Conservation (phyloP, 768 basidiomycete species). For the Lenzites betulinus region DNA sequence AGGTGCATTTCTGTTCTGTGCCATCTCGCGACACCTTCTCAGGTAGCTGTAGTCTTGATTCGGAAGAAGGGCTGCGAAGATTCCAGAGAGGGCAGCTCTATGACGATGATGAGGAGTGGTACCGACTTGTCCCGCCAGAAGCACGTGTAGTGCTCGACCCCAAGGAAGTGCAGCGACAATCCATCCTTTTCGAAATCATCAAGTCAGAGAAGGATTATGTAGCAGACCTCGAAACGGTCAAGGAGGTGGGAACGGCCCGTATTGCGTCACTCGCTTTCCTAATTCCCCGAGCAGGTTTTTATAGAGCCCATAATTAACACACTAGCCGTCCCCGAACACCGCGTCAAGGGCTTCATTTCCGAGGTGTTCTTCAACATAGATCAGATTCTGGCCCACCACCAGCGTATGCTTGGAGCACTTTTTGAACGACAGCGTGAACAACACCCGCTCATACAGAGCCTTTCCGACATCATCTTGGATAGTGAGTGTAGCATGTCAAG, state of each 20-base stretch:
- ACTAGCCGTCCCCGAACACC: slow-evolving; percentile 63
- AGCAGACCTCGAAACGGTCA: slow-evolving; percentile 68
- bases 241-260: slow-evolving; percentile 51
- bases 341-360: slow-evolving; percentile 64
- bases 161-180: slow-evolving; percentile 82
- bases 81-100: slow-evolving; percentile 70
- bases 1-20: neutral
- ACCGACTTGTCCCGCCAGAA: slow-evolving; percentile 71
- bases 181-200: slow-evolving; percentile 86
- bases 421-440: slow-evolving; percentile 82
- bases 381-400: slow-evolving; percentile 66
- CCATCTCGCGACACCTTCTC: neutral
- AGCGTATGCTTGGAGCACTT: slow-evolving; percentile 68
- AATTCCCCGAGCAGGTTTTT: slow-evolving; percentile 55
- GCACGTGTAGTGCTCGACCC: slow-evolving; percentile 71
- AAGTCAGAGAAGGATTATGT: slow-evolving; percentile 90
- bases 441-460: slow-evolving; percentile 77
- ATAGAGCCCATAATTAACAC: slow-evolving; percentile 63
- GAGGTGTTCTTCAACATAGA: slow-evolving; percentile 86
- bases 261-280: neutral
- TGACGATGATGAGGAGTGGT: slow-evolving; percentile 82
- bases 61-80: slow-evolving; percentile 60
- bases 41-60: slow-evolving; percentile 47
- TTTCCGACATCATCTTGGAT: slow-evolving; percentile 85
- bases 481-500: slow-evolving; percentile 43